Evolutionary conservation across 2,329 filamentous ascomycete species (phyloP).

Genomic region (Aspergillus pseudoglaucus): DNA sequence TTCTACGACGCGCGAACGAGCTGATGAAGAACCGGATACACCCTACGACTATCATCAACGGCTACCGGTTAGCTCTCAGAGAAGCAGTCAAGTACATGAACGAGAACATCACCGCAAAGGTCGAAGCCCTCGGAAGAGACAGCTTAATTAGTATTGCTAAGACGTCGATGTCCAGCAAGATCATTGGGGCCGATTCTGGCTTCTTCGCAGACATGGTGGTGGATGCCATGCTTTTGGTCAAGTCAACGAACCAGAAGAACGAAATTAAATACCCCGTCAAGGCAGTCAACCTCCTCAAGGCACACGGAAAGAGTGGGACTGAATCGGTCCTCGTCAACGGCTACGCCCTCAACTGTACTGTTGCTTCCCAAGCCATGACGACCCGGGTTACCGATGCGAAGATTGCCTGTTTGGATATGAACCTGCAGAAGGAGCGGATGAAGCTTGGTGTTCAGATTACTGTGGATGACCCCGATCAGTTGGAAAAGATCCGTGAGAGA

Average conservation of each 20-base stretch:
- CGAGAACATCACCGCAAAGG: constrained; percentile 94
- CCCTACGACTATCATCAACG: constrained; percentile 97
- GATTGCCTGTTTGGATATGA: constrained; percentile 96
- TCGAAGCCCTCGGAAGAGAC: constrained; percentile 83
- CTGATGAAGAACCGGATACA: constrained; percentile 99
- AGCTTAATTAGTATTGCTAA: constrained; percentile 92
- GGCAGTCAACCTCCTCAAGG: constrained; percentile 97
- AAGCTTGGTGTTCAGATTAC: constrained; percentile 98
- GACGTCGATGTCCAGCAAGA: constrained; percentile 99
- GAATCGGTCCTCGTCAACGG: constrained; percentile 92
- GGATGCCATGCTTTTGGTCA: constrained; percentile 91
- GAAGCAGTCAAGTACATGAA: constrained; percentile 99
- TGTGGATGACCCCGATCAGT: constrained; percentile 90
- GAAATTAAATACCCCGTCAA: constrained; percentile 98
- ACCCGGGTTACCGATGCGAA: constrained; percentile 89
- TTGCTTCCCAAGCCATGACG: constrained; percentile 96
- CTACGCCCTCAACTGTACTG: constrained; percentile 96
- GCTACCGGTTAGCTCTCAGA: constrained; percentile 88
- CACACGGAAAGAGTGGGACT: constrained; percentile 83
- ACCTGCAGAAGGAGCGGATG: constrained; percentile 98
- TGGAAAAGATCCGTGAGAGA: constrained; percentile 92
- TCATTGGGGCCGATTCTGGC: constrained; percentile 89
- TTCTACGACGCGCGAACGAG: constrained; percentile 89
- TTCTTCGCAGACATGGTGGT: constrained; percentile 98
- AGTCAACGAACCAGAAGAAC: constrained; percentile 81